Conservation (phyloP, 2,329 filamentous ascomycete genomes). For the Orbilia oligospora region DNA sequence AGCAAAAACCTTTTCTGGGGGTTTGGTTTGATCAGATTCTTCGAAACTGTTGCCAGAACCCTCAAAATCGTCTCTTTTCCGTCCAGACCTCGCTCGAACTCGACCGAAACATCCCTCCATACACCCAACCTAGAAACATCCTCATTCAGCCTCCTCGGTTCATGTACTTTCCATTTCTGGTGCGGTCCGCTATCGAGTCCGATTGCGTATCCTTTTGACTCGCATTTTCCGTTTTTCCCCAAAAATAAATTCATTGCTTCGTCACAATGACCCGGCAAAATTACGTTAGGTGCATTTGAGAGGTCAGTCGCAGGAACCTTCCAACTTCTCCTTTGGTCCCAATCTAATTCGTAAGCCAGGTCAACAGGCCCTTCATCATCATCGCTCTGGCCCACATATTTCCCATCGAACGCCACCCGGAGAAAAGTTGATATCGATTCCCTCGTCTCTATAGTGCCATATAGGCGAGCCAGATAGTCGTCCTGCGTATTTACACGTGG, state of each 20-base stretch:
- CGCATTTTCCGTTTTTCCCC: slow-evolving; percentile 29
- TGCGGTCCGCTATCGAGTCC: slow-evolving; percentile 18
- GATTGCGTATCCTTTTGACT: slow-evolving; percentile 20
- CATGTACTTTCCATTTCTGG: slow-evolving; percentile 32
- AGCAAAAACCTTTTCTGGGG: slow-evolving; percentile 35
- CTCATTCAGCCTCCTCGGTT: slow-evolving; percentile 41
- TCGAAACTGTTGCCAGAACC: slow-evolving; percentile 31
- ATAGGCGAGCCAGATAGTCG: slow-evolving; percentile 10
- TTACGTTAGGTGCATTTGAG: slow-evolving; percentile 11
- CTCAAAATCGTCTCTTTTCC: background rate
- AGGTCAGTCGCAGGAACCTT: slow-evolving; percentile 17
- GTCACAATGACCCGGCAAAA: slow-evolving; percentile 35
- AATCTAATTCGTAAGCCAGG: slow-evolving; percentile 42
- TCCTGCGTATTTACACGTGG: background rate
- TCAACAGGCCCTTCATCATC: slow-evolving; percentile 11
- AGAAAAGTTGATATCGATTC: slow-evolving; percentile 25
- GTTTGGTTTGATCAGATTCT: slow-evolving; percentile 29
- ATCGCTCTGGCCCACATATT: background rate
- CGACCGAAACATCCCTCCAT: slow-evolving; percentile 33
- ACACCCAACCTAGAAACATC: slow-evolving; percentile 50
- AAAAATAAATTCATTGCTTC: slow-evolving; percentile 28
- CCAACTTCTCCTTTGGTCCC: slow-evolving; percentile 32
- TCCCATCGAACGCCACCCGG: slow-evolving; percentile 21
- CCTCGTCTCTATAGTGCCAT: background rate
- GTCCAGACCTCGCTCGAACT: slow-evolving; percentile 1